phyloP scores from a whole-genome alignment of 805 yeast genomes.

The Grigorovia transvaalensis region DNA sequence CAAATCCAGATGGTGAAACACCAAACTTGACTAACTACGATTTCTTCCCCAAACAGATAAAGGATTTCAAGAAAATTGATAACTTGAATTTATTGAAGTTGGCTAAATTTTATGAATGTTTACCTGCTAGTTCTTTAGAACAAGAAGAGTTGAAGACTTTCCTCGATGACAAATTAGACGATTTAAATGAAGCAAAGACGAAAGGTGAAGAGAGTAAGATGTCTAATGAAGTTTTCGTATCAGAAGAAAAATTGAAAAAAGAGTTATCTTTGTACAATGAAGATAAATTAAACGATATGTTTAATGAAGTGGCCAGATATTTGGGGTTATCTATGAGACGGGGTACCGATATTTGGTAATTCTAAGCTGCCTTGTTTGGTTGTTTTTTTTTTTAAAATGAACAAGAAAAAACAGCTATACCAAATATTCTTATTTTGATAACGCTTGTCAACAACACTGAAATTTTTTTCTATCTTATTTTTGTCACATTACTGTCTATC shows the following conservation, averaged over 20 bases:
- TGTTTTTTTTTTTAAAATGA: too few species aligned
- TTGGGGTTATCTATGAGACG: slow-evolving; percentile 53
- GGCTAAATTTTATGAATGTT: slow-evolving; percentile 64
- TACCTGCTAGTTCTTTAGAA: slow-evolving; percentile 54
- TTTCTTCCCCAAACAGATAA: slow-evolving; percentile 48
- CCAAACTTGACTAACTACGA: slow-evolving; percentile 33
- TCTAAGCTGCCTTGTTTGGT: too few species aligned
- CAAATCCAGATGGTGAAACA: slow-evolving; percentile 69
- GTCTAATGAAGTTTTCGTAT: slow-evolving; percentile 8
- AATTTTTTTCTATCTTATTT: neutral
- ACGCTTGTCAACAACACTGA: neutral
- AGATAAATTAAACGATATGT: slow-evolving; percentile 44
- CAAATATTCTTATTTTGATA: too few species aligned
- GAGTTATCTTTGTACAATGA: slow-evolving; percentile 29
- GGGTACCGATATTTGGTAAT: slow-evolving; percentile 41
- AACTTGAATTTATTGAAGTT: slow-evolving; percentile 41
- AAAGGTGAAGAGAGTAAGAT: neutral
- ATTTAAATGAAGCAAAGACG: slow-evolving; percentile 28
- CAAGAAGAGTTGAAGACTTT: slow-evolving; percentile 41
- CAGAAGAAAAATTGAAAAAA: slow-evolving; percentile 22
- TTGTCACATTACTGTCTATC: neutral
- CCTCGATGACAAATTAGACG: slow-evolving; percentile 39
- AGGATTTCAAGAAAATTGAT: slow-evolving; percentile 39
- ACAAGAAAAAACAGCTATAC: too few species aligned
- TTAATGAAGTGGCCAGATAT: slow-evolving; percentile 56